Evolutionary conservation across 2,329 filamentous ascomycete genomes (phyloP), one percentile per base, ranked within the genome.

Genomic region (Aureobasidium sp.): DNA sequence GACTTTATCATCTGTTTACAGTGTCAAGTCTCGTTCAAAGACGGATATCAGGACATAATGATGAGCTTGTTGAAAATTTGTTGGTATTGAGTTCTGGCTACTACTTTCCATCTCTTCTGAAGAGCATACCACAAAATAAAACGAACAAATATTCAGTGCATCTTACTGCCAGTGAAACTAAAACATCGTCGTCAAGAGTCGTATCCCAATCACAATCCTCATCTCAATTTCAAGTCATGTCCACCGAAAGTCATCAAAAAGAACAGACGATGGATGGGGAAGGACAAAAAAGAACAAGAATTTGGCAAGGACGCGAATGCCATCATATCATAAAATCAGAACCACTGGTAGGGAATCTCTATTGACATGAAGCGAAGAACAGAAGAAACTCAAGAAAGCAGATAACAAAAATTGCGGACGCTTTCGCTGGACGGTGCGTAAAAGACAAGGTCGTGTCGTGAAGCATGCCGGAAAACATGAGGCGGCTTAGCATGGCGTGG

Each of bases 391-490:
- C 27, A 30, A 48, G 42, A 48, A 48, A 59, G 25, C 32, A 59
- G 42, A 49, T 13, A 54, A 39, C 37, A 58, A 34, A 25, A 57
- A 21, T 49, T 44, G 49, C 44, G 39, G 48, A 49, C 39, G 57
- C 37, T 54, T 44, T 59, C 57, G 54, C 54, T 58, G 44, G 32
- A 30, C 41, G n/a, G 21, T 41, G 45, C 57, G 27, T 21, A 32
- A 59, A 59, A 50, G 57, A 50, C 57, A 45, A 42, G 45, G 57
- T 49, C 57, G 57, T 59, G 57, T 59, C 57, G 45, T 59, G 45
- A 58, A 50, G 57, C 57, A 59, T 59, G 42, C 55, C 44, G 55
- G 32, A 32, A 30, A 41, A 49, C 55, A 32, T 59, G n/a, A 49
- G 44, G 42, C 34, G 45, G 57, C 57, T 41, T 59, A 34, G 45